These are phyloP conservation scores for Saturnispora diversa DNA, from an alignment of 805 yeast genomes.

Conservation along the genomic window DNA sequence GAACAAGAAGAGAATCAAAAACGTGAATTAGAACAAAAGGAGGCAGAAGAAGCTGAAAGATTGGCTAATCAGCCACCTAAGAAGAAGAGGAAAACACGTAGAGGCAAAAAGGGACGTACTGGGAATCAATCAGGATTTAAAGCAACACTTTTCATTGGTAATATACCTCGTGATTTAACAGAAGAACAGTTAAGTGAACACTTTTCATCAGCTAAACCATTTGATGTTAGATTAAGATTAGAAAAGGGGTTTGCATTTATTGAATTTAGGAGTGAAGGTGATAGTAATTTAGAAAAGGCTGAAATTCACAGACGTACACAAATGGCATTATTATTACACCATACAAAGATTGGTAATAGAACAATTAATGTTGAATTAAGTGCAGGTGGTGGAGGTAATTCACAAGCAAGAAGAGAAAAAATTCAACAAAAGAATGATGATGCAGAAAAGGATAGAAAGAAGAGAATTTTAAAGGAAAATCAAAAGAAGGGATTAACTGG, in stretches of 20 bases:
- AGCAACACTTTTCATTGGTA: slow-evolving; percentile 83
- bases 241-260: slow-evolving; percentile 90
- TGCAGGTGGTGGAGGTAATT: slow-evolving; percentile 97
- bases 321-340: slow-evolving; percentile 77
- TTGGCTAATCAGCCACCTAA: slow-evolving; percentile 31
- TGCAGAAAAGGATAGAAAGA: slow-evolving; percentile 60
- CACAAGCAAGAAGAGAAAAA: slow-evolving; percentile 57
- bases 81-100: slow-evolving; percentile 68
- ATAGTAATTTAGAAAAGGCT: slow-evolving; percentile 26
- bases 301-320: slow-evolving; percentile 78
- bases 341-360: slow-evolving; percentile 56
- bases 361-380: slow-evolving; percentile 93
- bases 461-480: slow-evolving; percentile 40
- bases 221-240: slow-evolving; percentile 63
- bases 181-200: slow-evolving; percentile 58
- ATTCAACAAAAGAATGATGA: slow-evolving; percentile 72
- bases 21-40: slow-evolving; percentile 23
- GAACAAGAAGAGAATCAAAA: slow-evolving; percentile 15
- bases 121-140: slow-evolving; percentile 41
- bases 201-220: slow-evolving; percentile 68
- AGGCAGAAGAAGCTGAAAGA: slow-evolving; percentile 22
- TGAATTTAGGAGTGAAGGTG: slow-evolving; percentile 50
- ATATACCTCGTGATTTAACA: slow-evolving; percentile 66
- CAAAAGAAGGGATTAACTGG: slow-evolving; percentile 33
- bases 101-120: slow-evolving; percentile 57